phyloP scores from a whole-genome alignment of 192 early-diverging fungal species.

The Funneliformis mosseae region DNA sequence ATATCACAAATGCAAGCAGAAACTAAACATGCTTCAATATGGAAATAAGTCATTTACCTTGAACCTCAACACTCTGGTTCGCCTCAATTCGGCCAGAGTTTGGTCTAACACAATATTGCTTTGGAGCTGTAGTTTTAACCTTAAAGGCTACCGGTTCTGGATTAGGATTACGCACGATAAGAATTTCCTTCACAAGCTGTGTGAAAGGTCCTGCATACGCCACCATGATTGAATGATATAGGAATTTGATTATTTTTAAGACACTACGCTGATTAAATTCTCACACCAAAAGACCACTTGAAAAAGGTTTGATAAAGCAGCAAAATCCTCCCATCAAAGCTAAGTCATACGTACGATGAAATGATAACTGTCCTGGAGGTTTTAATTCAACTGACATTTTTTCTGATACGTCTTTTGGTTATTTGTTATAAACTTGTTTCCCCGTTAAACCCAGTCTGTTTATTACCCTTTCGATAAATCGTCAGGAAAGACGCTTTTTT shows the following conservation, averaged over 20 bases:
- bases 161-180: conserved; percentile 66
- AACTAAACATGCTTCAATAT: not conserved
- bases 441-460: no score
- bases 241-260: not conserved
- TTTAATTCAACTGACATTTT: conserved; percentile 65
- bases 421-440: no score
- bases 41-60: conserved; percentile 53
- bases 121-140: conserved; percentile 98
- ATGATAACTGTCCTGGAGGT: conserved; percentile 56
- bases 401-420: not conserved
- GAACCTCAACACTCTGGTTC: conserved; percentile 66
- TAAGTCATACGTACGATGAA: conserved; percentile 56
- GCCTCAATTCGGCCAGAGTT: conserved; percentile 84
- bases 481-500: no score
- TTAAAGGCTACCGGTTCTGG: conserved; percentile 87
- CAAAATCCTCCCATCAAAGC: not conserved
- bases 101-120: conserved; percentile 94
- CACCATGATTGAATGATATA: not conserved
- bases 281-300: no score
- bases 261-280: not conserved
- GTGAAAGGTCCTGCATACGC: conserved; percentile 63
- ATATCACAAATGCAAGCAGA: no score
- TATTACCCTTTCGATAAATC: no score
- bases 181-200: conserved; percentile 54
- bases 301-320: not conserved